Evolutionary conservation across 495 filamentous ascomycete species (phyloP).

Genomic region (Podospora didyma): DNA sequence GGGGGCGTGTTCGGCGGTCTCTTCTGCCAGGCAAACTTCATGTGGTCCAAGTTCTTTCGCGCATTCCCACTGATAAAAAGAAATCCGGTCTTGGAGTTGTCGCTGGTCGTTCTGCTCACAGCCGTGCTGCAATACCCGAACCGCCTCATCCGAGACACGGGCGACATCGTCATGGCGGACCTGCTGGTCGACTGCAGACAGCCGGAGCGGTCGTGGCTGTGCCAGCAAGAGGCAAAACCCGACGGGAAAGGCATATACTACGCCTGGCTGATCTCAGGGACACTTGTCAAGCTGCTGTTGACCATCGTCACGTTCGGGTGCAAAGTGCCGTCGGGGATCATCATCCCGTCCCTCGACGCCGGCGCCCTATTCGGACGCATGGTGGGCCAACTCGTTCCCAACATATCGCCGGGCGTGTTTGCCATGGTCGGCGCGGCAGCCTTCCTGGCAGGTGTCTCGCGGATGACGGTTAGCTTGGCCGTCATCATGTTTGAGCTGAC

Average conservation of each 20-base stretch:
- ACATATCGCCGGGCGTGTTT: conserved; percentile 48
- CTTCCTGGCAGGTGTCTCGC: conserved; percentile 55
- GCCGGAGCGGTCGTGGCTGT: conserved; percentile 39
- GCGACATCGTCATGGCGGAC: conserved; percentile 51
- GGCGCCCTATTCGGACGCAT: conserved; percentile 55
- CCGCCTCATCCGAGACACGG: conserved; percentile 46
- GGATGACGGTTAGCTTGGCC: conserved; percentile 55
- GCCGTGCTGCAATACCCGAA: conserved; percentile 54
- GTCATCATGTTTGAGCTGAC: conserved; percentile 58
- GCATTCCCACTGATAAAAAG: too few species aligned
- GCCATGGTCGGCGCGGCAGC: conserved; percentile 59
- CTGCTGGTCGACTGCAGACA: conserved; percentile 50
- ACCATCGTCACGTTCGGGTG: too few species aligned
- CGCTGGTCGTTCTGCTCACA: conserved; percentile 48
- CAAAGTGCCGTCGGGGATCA: conserved; percentile 52
- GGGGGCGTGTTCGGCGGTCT: too few species aligned
- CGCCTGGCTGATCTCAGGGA: conserved; percentile 52
- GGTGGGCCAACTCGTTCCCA: conserved; percentile 44
- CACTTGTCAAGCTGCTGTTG: too few species aligned
- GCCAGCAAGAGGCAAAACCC: conserved; percentile 38
- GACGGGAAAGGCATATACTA: conserved; percentile 34
- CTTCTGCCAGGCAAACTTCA: too few species aligned
- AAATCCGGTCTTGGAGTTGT: conserved; percentile 51
- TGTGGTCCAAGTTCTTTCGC: too few species aligned
- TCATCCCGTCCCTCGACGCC: conserved; percentile 55